Conservation (phyloP, 208 protist species). For the Strigomonas galati region DNA sequence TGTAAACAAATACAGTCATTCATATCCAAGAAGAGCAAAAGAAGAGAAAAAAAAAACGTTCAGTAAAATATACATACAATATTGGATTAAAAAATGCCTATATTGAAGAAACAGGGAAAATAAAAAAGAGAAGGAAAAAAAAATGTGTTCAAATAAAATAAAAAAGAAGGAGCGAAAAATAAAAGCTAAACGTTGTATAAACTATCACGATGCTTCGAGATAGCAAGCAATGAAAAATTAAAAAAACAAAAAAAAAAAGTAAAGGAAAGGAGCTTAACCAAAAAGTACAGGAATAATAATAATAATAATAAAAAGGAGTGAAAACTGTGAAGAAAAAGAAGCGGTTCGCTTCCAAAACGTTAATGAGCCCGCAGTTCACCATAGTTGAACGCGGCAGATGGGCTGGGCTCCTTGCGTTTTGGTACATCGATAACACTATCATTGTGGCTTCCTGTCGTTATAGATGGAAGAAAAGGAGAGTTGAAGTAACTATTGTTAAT, state of each 20-base stretch:
- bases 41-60: constrained; percentile 13
- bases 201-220: neutral
- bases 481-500: too few species aligned
- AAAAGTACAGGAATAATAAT: constrained; percentile 13
- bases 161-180: constrained; percentile 17
- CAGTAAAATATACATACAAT: neutral
- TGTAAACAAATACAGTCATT: neutral
- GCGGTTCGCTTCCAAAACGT: too few species aligned
- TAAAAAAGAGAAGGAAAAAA: constrained; percentile 15
- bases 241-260: neutral
- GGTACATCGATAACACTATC: too few species aligned
- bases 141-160: neutral
- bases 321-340: constrained; percentile 14
- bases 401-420: too few species aligned
- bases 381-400: too few species aligned
- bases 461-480: too few species aligned
- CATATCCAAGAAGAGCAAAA: neutral
- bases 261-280: neutral
- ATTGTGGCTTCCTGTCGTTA: too few species aligned
- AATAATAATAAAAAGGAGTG: constrained; percentile 11
- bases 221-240: neutral
- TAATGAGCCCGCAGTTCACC: too few species aligned
- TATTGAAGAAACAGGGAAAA: neutral
- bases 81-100: neutral
- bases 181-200: neutral